phyloP scores from a whole-genome alignment of 2,329 filamentous ascomycete species.

The Colletotrichum endophyticum region DNA sequence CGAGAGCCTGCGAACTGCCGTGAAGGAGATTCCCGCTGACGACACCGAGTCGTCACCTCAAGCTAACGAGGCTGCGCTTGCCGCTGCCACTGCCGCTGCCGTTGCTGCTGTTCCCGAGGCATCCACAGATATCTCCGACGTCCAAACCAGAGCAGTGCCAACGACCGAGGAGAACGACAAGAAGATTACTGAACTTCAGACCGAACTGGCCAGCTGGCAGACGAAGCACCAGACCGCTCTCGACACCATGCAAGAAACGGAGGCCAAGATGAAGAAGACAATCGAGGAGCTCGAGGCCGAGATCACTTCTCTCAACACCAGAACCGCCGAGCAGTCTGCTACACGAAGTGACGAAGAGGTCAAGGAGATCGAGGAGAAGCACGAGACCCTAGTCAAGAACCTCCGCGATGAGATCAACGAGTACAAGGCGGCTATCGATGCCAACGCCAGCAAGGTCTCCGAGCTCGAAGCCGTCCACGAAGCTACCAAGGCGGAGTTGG shows the following conservation, averaged over 20 bases:
- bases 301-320: conserved; percentile 57
- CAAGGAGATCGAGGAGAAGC: conserved; percentile 55
- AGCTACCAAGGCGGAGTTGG: conserved; percentile 69
- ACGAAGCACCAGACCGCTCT: conserved; percentile 75
- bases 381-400: conserved; percentile 63
- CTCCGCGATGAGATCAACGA: conserved; percentile 80
- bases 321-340: conserved; percentile 47
- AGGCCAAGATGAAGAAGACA: conserved; percentile 73
- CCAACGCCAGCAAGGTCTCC: conserved; percentile 71
- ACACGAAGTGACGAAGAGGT: conserved; percentile 46
- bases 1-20: conserved; percentile 65
- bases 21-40: conserved; percentile 29
- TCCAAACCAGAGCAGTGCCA: conserved; percentile 33
- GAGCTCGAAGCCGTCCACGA: conserved; percentile 77
- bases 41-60: not conserved
- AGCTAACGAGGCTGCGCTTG: not conserved
- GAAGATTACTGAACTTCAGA: conserved; percentile 69
- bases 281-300: conserved; percentile 75
- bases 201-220: conserved; percentile 78
- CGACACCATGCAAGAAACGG: conserved; percentile 72
- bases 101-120: conserved; percentile 18
- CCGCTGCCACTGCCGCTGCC: conserved; percentile 6
- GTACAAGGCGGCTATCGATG: conserved; percentile 76
- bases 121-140: conserved; percentile 26
- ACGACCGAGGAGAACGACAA: conserved; percentile 50